Evolutionary conservation across 2,329 filamentous ascomycete genomes (phyloP), one percentile per base, ranked within the genome.

Genomic region (Lachnellula hyalina): DNA sequence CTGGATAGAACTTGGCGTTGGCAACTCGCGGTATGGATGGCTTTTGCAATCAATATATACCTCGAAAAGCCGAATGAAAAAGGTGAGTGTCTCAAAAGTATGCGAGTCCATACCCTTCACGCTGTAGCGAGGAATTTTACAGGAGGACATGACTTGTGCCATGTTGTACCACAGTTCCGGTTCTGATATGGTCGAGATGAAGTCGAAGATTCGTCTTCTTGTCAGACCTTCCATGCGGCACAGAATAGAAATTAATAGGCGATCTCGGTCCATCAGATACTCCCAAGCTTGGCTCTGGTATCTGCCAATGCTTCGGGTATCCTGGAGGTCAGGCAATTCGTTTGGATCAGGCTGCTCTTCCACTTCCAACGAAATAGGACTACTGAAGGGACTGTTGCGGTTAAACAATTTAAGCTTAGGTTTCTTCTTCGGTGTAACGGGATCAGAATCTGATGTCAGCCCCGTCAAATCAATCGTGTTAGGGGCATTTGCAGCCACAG

Each of bases 221-320:
- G 23, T 42, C 34, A 17, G 19, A 25, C 32, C 40, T 12, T 53
- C 44, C 47, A 74, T 64, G 11, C 71, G 66, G 7, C 61, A 55
- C 1, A 79, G 61, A 2, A 73, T 58, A 50, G 76, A 75, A 48
- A 77, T 72, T 21, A 79, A 58, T 1, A 77, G 63, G 5, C 75
- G 70, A 40, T 73, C 71, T 11, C 53, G 55, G 49, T 69, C 64
- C n/a, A 35, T 17, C 17, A 55, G 34, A 8, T 57, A 56, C 35
- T 53, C 49, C 64, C 63, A 69, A 17, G 44, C 46, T 7, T 52
- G 35, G 47, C 58, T 60, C 2, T 52, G 50, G 47, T 55, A 62
- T 42, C 53, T 54, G 9, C 63, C 57, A 53, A 68, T 66, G 12
- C 56, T 55, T 8, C 42, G 54, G 19, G 63, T 57, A 40, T 66